Evolutionary conservation across 2,329 filamentous ascomycete genomes (phyloP).

Genomic region (Hymenoscyphus linearis): DNA sequence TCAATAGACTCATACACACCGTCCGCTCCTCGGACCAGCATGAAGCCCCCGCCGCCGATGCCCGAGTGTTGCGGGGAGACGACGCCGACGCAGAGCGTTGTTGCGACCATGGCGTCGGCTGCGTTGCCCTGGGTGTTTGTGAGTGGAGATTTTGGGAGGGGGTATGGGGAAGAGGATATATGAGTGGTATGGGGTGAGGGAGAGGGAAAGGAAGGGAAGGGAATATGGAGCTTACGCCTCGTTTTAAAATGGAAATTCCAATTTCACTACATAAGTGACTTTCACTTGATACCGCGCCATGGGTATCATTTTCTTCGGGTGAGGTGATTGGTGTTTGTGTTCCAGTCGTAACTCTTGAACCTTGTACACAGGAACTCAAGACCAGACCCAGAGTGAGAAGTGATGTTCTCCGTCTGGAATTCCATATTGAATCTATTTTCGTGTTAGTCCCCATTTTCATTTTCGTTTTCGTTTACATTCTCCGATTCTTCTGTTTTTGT

Average conservation of each 20-base stretch:
- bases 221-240: slow-evolving; percentile 35
- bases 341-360: neutral
- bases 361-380: neutral
- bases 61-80: slow-evolving; percentile 75
- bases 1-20: slow-evolving; percentile 80
- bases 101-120: slow-evolving; percentile 69
- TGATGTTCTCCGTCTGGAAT: neutral
- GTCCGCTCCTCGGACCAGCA: slow-evolving; percentile 66
- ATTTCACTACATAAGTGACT: slow-evolving; percentile 47
- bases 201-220: too few relatives aligned
- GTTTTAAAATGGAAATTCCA: slow-evolving; percentile 44
- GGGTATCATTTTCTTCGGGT: slow-evolving; percentile 5
- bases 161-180: too few relatives aligned
- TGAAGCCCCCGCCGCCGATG: slow-evolving; percentile 87
- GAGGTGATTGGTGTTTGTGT: too few relatives aligned
- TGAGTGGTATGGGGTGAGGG: too few relatives aligned
- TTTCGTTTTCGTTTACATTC: neutral
- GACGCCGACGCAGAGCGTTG: slow-evolving; percentile 70
- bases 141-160: too few relatives aligned
- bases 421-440: neutral
- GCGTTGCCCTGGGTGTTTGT: slow-evolving; percentile 54
- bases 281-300: slow-evolving; percentile 49
- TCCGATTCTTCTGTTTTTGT: neutral
- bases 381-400: neutral
- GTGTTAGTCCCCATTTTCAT: neutral